Evolutionary conservation across 805 yeast genomes (phyloP).

Genomic region (Ogataea trehaloabstinens): DNA sequence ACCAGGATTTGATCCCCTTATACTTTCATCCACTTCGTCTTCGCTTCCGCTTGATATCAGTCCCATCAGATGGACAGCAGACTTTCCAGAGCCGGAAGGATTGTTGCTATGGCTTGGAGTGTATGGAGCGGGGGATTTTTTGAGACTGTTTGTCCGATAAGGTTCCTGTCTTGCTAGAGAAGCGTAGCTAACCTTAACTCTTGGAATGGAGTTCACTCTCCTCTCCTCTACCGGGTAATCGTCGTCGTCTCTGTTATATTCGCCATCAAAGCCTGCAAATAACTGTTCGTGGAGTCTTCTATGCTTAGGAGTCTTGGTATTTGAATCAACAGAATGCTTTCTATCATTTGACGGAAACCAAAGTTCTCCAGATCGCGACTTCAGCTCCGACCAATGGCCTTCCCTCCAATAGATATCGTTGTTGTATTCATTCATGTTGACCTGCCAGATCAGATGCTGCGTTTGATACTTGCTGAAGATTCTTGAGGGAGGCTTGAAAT

Average conservation of each 20-base stretch:
- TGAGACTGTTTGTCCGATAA: slow-evolving; percentile 20
- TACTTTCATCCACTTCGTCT: slow-evolving; percentile 7
- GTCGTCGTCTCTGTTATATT: slow-evolving; percentile 22
- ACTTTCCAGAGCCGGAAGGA: slow-evolving; percentile 7
- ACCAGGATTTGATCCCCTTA: not conserved
- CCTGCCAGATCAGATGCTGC: slow-evolving; percentile 57
- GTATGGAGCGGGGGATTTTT: slow-evolving; percentile 11
- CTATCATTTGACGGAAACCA: slow-evolving; percentile 46
- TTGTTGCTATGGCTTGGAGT: slow-evolving; percentile 12
- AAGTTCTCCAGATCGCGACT: slow-evolving; percentile 41
- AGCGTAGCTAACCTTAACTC: slow-evolving; percentile 25
- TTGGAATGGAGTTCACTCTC: slow-evolving; percentile 20
- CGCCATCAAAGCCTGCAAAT: slow-evolving; percentile 28
- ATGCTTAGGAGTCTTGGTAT: slow-evolving; percentile 6
- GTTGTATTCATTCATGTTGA: slow-evolving; percentile 56
- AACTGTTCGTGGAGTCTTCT: slow-evolving; percentile 23
- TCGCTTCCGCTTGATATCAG: slow-evolving; percentile 11
- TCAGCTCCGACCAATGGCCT: slow-evolving; percentile 53
- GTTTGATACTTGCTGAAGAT: slow-evolving; percentile 51
- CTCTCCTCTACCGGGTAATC: slow-evolving; percentile 12
- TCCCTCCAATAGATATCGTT: slow-evolving; percentile 59
- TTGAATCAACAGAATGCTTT: not conserved
- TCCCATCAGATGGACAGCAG: slow-evolving; percentile 4
- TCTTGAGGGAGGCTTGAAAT: slow-evolving; percentile 62
- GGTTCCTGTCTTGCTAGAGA: slow-evolving; percentile 27